These are phyloP conservation scores for Tetracentron sinense DNA, from an alignment of 164 flowering plant species.

Conservation along the genomic window DNA sequence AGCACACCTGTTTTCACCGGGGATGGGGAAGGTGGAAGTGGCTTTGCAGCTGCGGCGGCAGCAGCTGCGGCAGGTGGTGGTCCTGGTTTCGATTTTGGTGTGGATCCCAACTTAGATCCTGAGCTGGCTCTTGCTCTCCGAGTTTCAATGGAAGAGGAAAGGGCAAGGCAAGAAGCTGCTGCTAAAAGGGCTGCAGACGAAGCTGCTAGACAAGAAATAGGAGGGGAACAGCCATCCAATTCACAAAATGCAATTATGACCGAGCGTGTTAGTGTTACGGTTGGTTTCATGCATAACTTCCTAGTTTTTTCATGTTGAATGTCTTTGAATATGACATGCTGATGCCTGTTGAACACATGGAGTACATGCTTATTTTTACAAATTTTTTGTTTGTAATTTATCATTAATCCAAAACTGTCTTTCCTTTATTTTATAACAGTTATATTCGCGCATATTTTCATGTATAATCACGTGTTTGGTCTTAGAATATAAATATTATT, in stretches of 20 bases:
- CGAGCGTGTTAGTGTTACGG: constrained; percentile 38
- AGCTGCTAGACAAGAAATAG: constrained; percentile 59
- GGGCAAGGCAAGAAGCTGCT: constrained; percentile 98
- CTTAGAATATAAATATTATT: no score
- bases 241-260: constrained; percentile 71
- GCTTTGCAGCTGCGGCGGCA: constrained; percentile 90
- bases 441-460: no score
- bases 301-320: not conserved
- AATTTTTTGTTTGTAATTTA: no score
- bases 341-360: not conserved
- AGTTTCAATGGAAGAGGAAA: constrained; percentile 98
- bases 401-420: no score
- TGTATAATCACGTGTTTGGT: no score
- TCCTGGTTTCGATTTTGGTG: constrained; percentile 87
- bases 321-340: not conserved
- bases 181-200: constrained; percentile 95
- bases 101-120: constrained; percentile 96
- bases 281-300: constrained; percentile 17
- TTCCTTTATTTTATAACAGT: no score
- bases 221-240: constrained; percentile 48
- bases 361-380: no score
- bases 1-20: constrained; percentile 92
- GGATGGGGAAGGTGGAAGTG: constrained; percentile 94
- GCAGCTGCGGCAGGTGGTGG: constrained; percentile 83
- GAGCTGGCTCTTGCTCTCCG: constrained; percentile 97